Base-by-base conservation (phyloP, 1,284 basidiomycete species). In the Tilletia walkeri region DNA sequence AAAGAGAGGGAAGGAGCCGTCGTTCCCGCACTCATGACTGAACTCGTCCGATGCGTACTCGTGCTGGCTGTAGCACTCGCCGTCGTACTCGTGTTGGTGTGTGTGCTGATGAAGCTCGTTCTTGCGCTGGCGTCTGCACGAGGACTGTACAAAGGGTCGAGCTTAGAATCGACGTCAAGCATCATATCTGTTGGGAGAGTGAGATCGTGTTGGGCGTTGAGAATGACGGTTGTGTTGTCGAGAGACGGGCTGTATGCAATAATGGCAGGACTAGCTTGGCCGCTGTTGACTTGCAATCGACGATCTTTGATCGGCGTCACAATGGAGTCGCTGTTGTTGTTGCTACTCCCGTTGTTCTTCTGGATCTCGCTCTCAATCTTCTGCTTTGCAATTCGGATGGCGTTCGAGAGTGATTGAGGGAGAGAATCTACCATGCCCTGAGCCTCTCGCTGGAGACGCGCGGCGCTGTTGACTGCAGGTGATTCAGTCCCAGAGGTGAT, bases 81-180 rank as follows among this genome's bases (percentile, higher is more conserved):
- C 16, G 34, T 39, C 10, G 65, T 41, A 24, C 65, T 66, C 20
- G 65, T 36, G 65, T 20, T 24, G 20, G 45, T 66, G 20, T 49
- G 65, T 20, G 38, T 66, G 65, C 47, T 66, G 65, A 49, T 66
- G 16, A 49, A 47, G 45, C 41, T 47, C 39, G 65, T 49, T 16
- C 65, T 12, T 1, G 45, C 30, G 41, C 65, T 66, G 39, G 18
- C 36, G 59, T 39, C 34, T 14, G 54, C 54, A 34, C 50, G 7
- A 18, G 50, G 50, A 3, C 50, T 18, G 50, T 53, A 24, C 50
- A 53, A 3, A 18, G 59, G 36, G 16, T 63, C 59, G 59, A 39
- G 36, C 36, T 39, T 63, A 36, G 30, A 24, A 16, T 14, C 36
- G 59, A 14, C 59, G 3, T 30, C 24, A 12, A 30, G 24, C 34